These are phyloP conservation scores for Boechera retrofracta DNA, from an alignment of 345 rosid genomes.

Conservation along the genomic window DNA sequence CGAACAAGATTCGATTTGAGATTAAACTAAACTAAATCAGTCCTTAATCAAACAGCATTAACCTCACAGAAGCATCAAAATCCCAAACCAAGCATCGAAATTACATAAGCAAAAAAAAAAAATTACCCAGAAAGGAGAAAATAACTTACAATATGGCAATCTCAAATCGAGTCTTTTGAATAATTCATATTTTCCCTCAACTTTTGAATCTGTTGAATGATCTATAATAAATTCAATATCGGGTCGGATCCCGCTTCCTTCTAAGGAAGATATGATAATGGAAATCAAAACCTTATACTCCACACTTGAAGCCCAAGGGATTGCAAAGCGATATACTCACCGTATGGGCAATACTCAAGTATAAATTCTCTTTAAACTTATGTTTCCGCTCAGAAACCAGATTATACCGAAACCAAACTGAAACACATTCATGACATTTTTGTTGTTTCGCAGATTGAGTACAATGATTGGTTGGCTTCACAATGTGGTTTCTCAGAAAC, in stretches of 20 bases:
- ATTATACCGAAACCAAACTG: not conserved
- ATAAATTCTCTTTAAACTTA: constrained; percentile 17
- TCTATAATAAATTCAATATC: no score
- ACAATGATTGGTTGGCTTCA: constrained; percentile 59
- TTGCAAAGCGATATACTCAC: constrained; percentile 74
- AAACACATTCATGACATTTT: not conserved
- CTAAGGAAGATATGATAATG: constrained; percentile 67
- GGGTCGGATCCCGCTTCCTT: no score
- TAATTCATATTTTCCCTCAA: not conserved
- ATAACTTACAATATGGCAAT: no score
- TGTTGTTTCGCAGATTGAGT: constrained; percentile 50
- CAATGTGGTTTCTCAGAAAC: constrained; percentile 40
- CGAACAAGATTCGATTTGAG: no score
- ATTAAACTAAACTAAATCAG: no score
- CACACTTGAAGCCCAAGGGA: constrained; percentile 58
- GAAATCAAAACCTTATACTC: constrained; percentile 59
- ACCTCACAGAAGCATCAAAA: no score
- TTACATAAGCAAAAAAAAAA: no score
- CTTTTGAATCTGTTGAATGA: no score
- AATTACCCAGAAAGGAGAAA: no score
- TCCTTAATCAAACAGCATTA: no score
- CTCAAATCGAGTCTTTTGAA: no score
- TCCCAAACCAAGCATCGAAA: no score
- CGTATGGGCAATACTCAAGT: constrained; percentile 53
- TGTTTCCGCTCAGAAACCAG: not conserved